A percentile compares a stretch with the other conserved stretches of the same genome.
These are phyloP conservation scores for Fulvia fulva DNA, from an alignment of 2,329 filamentous ascomycete species.

Conservation along the genomic window DNA sequence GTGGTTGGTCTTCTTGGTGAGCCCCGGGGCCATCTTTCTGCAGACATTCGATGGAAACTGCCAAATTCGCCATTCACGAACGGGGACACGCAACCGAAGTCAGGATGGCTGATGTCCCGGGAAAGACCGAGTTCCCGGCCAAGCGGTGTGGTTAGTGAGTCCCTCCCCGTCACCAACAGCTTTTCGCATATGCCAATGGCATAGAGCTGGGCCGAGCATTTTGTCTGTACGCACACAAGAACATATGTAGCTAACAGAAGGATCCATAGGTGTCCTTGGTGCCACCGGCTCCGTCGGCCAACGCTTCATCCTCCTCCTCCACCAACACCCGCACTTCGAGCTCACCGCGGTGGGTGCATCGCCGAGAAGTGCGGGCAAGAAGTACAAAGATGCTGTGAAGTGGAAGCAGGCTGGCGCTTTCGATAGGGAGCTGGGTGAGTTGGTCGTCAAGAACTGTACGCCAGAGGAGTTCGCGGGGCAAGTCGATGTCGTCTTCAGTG, in stretches of 20 bases:
- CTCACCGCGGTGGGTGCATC: conserved; percentile 89
- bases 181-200: neutral
- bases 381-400: conserved; percentile 86
- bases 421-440: conserved; percentile 67
- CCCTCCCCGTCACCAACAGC: conserved; percentile 9
- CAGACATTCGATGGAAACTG: conserved; percentile 17
- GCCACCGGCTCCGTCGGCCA: conserved; percentile 93
- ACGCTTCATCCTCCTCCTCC: conserved; percentile 88
- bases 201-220: too few relatives aligned
- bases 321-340: conserved; percentile 79
- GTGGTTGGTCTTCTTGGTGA: neutral
- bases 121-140: conserved; percentile 41
- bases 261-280: conserved; percentile 63
- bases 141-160: conserved; percentile 50
- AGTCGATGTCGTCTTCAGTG: conserved; percentile 81
- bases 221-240: too few relatives aligned
- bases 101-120: conserved; percentile 25
- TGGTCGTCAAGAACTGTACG: conserved; percentile 81
- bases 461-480: conserved; percentile 81
- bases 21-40: neutral
- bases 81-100: conserved; percentile 18
- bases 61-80: conserved; percentile 18
- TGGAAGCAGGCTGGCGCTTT: conserved; percentile 93
- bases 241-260: conserved; percentile 4
- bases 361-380: conserved; percentile 83